Evolutionary conservation across 139 green algal genomes (phyloP).

Genomic region (Coelastrella sp.): DNA sequence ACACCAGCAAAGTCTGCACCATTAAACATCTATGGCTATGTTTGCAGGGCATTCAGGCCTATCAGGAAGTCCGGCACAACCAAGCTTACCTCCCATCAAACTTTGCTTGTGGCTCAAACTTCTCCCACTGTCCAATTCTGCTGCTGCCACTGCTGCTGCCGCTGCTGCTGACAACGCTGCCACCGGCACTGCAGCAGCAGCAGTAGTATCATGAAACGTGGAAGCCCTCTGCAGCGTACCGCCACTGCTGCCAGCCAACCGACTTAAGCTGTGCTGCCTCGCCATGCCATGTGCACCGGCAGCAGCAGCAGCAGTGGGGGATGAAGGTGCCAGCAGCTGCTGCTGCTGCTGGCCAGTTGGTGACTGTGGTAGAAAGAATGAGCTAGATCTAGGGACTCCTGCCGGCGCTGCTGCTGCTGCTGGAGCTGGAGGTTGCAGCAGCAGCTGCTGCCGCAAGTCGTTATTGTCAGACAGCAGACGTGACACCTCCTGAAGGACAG

Average conservation of each 20-base stretch:
- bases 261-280: not conserved
- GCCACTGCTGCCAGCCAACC: not conserved
- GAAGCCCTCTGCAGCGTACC: no score
- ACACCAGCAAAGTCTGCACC: no score
- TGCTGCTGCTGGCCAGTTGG: not conserved
- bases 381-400: not conserved
- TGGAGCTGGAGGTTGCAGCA: not conserved
- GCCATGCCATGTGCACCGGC: not conserved
- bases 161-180: not conserved
- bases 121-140: not conserved
- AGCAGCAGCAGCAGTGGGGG: no score
- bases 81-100: not conserved
- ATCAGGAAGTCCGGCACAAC: no score
- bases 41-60: no score
- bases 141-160: not conserved
- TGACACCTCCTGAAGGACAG: slow-evolving; percentile 1
- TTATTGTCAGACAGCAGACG: not conserved
- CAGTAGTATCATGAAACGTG: no score
- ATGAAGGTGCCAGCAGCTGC: not conserved
- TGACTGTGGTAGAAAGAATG: not conserved
- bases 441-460: not conserved
- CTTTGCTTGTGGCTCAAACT: not conserved
- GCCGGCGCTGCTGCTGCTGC: not conserved
- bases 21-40: no score
- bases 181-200: no score